Base-by-base conservation (phyloP, 148 eudicot species). In the Cornus suecica region DNA sequence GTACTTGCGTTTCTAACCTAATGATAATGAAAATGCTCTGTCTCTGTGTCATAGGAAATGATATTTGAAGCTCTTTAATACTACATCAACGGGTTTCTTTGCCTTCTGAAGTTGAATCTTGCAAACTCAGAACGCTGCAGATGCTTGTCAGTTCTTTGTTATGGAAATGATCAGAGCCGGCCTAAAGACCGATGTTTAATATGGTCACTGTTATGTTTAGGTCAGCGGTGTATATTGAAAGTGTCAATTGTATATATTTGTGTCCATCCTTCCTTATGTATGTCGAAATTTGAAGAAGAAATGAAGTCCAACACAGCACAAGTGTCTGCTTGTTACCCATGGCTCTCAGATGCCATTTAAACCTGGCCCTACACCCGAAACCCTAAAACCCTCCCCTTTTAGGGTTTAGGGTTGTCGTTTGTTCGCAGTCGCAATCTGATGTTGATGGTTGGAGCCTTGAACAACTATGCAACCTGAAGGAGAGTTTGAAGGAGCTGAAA, bases 1-100 rank as follows among this genome's bases (percentile, higher is more conserved):
- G 31, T 29, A 30, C 63, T 61, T 2, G 14, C 24, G 8, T 76
- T 18, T 9, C 63, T 9, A 27, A 18, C 8, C n/a, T 51, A 15
- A 72, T 10, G 1, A 51, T 51, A 15, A 72, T 10, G 1, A 51
- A 60, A 23, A 58, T 54, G 24, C 66, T 71, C 54, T 54, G 26
- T 63, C 62, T 69, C 62, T 14, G 27, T 77, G 30, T 74, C 66
- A 65, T 92, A 93, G 98, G 98, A 88, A 88, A 93, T 93, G 98
- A 81, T 85, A 78, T 88, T 83, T 74, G 94, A 93, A 77, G 78
- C 78, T 64, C 72, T 54, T 4, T 82, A 74, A 37, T 28, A 51
- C 60, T 30, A 51, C 42, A 15, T 30, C 29, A 32, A 37, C 11
- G 67, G 71, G 66, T 58, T 63, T 51, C 45, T 34, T 76, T 32